Evolutionary conservation across 75 land plant species (phyloP).

Genomic region (Pinus taeda): DNA sequence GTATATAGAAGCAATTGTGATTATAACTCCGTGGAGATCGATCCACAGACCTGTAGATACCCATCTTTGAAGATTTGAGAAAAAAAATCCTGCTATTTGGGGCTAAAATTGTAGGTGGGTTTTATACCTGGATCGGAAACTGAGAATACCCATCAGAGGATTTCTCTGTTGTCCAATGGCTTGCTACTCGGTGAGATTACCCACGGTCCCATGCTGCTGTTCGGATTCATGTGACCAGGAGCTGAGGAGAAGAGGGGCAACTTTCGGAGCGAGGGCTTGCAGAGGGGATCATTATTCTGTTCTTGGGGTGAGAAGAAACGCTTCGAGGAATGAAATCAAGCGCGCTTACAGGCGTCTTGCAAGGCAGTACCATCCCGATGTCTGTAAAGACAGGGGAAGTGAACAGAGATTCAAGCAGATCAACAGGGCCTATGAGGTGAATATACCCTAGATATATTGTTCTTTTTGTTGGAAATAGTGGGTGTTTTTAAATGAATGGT

Average conservation of each 20-base stretch:
- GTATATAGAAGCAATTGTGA: not conserved
- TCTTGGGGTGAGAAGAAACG: constrained; percentile 24
- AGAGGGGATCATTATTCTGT: constrained; percentile 15
- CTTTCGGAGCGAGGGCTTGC: not conserved
- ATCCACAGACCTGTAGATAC: not conserved
- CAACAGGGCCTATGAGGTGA: constrained; percentile 30
- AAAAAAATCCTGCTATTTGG: not conserved
- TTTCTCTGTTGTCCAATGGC: not conserved
- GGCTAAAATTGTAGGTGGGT: not conserved
- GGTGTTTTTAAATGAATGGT: not conserved
- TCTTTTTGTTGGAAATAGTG: not conserved
- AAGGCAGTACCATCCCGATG: constrained; percentile 34
- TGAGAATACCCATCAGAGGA: not conserved
- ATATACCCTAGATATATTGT: not conserved
- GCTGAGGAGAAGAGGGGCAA: not conserved
- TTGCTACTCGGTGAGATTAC: not conserved
- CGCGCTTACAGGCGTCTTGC: constrained; percentile 31
- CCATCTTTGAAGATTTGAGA: not conserved
- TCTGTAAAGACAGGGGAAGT: constrained; percentile 26
- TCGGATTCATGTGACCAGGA: constrained; percentile 5
- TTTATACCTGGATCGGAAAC: not conserved
- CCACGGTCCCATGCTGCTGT: not conserved
- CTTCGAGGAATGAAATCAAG: constrained; percentile 28
- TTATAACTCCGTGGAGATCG: not conserved
- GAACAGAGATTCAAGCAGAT: constrained; percentile 25